These are phyloP conservation scores for Tillandsia fasciculata DNA, from an alignment of 176 grass and related monocot species.

Conservation along the genomic window DNA sequence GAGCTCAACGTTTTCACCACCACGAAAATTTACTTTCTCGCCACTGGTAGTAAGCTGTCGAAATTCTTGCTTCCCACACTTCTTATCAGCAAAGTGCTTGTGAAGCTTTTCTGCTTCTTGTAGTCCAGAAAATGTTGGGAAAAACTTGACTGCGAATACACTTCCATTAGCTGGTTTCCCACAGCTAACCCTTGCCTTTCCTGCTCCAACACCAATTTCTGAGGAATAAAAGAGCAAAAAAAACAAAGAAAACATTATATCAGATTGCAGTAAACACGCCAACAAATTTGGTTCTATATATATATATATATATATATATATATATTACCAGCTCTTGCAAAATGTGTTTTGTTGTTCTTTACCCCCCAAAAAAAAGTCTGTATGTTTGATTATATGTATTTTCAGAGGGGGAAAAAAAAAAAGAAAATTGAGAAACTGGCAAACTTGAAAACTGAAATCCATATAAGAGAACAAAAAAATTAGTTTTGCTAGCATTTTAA, in stretches of 20 bases:
- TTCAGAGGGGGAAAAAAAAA: too few relatives aligned
- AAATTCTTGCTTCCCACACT: constrained; percentile 58
- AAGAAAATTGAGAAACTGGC: too few relatives aligned
- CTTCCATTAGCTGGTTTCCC: constrained; percentile 45
- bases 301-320: too few relatives aligned
- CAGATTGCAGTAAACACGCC: neutral
- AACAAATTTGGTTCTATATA: neutral
- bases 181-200: constrained; percentile 35
- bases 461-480: neutral
- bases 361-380: too few relatives aligned
- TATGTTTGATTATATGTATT: too few relatives aligned
- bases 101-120: constrained; percentile 61
- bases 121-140: constrained; percentile 61
- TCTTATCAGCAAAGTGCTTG: constrained; percentile 31
- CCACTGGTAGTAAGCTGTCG: constrained; percentile 18
- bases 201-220: constrained; percentile 48
- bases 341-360: neutral
- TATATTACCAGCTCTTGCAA: neutral
- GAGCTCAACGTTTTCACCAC: constrained; percentile 34
- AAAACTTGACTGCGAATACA: constrained; percentile 55
- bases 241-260: neutral
- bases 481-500: neutral
- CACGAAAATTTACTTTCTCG: constrained; percentile 19
- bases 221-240: constrained; percentile 4
- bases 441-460: too few relatives aligned